Percentiles rank a stretch among this genome's conserved stretches.
Conservation (phyloP, 2,329 filamentous ascomycete genomes). For the Daldinia sp. region DNA sequence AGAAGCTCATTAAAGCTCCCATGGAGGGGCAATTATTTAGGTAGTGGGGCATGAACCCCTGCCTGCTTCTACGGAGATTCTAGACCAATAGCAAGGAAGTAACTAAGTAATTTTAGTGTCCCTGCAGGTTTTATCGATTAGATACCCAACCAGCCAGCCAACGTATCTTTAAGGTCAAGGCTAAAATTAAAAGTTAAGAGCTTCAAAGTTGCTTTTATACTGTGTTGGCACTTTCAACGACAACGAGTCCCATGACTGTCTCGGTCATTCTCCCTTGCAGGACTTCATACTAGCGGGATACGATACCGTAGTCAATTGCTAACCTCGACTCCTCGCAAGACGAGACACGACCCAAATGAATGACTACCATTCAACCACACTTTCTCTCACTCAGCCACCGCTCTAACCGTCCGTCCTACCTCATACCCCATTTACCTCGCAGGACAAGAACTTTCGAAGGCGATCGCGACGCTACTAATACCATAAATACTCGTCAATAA, state of each 20-base stretch:
- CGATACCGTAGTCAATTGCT: background rate
- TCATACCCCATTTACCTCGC: slow-evolving; percentile 4
- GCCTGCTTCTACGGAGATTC: slow-evolving; percentile 3
- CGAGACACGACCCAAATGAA: slow-evolving; percentile 25
- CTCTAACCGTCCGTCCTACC: slow-evolving; percentile 11
- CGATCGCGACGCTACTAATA: background rate
- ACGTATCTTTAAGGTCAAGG: background rate
- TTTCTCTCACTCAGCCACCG: slow-evolving; percentile 18
- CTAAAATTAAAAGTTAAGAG: slow-evolving; percentile 13
- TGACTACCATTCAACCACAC: background rate
- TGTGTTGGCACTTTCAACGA: background rate
- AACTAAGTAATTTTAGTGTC: background rate
- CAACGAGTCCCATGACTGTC: background rate
- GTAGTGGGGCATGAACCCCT: slow-evolving; percentile 28
- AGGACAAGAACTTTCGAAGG: slow-evolving; percentile 5
- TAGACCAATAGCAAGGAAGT: slow-evolving; percentile 14
- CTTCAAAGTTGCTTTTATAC: slow-evolving; percentile 1
- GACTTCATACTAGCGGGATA: background rate
- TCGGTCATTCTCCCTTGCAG: background rate
- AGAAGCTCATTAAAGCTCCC: slow-evolving; percentile 23
- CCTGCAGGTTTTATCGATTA: background rate
- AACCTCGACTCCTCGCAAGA: background rate
- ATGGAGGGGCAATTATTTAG: slow-evolving; percentile 37
- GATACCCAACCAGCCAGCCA: too few species aligned
- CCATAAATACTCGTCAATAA: background rate